Base-by-base conservation (phyloP, 331 rosid genomes). In the Quercus tomentella region DNA sequence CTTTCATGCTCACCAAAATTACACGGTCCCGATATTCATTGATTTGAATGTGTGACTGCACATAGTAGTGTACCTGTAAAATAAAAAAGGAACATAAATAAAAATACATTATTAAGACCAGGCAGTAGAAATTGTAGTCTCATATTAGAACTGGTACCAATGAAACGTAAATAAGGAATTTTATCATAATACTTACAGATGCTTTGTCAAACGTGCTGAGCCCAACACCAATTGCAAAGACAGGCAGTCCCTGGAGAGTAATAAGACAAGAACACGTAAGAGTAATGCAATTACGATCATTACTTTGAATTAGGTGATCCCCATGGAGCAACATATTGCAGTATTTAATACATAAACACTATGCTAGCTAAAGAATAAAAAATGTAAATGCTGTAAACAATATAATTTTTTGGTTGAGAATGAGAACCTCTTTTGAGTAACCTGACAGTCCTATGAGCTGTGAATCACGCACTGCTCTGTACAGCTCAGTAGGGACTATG, bases 31-130 rank as follows among this genome's bases (percentile, higher is more conserved):
- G 93, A 78, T 91, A 95, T 87, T 95, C 98, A 72, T 95, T 95
- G 28, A 95, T 85, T 84, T 95, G 98, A 88, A 95, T 95, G 86
- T 95, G 99, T 61, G 99, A 95, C 86, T 95, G 99, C 84, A 95
- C 98, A 89, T 95, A 93, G 82, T 91, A 87, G 82, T 93, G 85
- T 81, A 95, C 94, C 99, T 95, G 86, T 33, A 86, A 73, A 56
- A 26, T 77, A 31, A 56, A 43, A 57, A 33, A 80, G 23, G 26
- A 45, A 73, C 1, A 55, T 30, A 49, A 83, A 76, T 74, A 57
- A 56, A 52, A 72, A 76, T 15, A 6, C 21, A 18, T 18, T 28
- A 61, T 80, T 37, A 66, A 49, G 73, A 66, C 58, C 75, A 70
- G 37, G n/a, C 30, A 25, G 76, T 56, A 58, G 52, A 85, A 35